Conservation (phyloP, 2,329 filamentous ascomycete genomes). For the Trichoderma afroharzianum region DNA sequence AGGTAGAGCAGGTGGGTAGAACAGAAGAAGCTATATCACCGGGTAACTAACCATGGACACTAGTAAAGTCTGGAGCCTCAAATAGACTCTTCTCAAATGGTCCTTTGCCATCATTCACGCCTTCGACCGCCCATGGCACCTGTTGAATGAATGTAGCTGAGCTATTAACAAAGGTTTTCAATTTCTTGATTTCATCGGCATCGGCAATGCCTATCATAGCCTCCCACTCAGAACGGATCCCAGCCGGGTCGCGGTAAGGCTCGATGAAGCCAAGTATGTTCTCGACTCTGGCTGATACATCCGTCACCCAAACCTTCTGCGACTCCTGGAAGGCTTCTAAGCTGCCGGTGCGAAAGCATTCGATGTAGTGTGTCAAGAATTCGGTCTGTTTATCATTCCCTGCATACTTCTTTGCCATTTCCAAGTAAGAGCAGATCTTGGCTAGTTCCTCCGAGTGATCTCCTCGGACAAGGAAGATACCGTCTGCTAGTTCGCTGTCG, state of each 20-base stretch:
- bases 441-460: not conserved
- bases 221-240: slow-evolving; percentile 57
- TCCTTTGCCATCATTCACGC: slow-evolving; percentile 36
- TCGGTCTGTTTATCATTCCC: not conserved
- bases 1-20: slow-evolving; percentile 27
- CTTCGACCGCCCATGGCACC: slow-evolving; percentile 58
- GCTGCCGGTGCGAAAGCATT: not conserved
- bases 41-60: slow-evolving; percentile 55
- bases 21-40: not conserved
- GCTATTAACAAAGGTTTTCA: not conserved
- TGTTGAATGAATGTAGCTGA: slow-evolving; percentile 60
- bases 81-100: slow-evolving; percentile 72
- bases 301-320: not conserved
- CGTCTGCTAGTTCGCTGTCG: not conserved
- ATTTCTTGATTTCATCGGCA: not conserved
- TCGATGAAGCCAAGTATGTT: slow-evolving; percentile 59
- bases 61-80: slow-evolving; percentile 69
- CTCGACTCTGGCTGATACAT: not conserved
- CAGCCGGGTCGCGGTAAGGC: slow-evolving; percentile 59
- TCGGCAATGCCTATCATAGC: slow-evolving; percentile 51
- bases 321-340: not conserved
- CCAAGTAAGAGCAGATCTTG: not conserved
- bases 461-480: not conserved
- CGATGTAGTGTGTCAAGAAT: not conserved
- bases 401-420: not conserved